These are phyloP conservation scores for Hymenoscyphus scutula DNA, from an alignment of 2,329 filamentous ascomycete genomes.

Conservation along the genomic window DNA sequence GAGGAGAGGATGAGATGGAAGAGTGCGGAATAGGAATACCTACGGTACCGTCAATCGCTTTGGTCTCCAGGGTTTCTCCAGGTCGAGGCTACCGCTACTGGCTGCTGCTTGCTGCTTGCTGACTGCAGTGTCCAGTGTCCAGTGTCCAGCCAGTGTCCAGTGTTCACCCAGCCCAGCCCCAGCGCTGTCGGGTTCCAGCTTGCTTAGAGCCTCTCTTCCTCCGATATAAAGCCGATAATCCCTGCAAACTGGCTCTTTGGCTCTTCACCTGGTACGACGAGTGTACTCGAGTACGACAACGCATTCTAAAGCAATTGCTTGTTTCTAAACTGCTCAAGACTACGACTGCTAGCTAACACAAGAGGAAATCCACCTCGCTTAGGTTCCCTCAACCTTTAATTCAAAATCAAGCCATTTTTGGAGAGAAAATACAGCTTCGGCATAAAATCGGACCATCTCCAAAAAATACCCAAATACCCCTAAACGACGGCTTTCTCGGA, in stretches of 20 bases:
- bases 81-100: neutral
- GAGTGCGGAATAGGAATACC: neutral
- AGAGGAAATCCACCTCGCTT: neutral
- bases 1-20: no score
- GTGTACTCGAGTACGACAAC: no score
- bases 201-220: no score
- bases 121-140: neutral
- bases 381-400: neutral
- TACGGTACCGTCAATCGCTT: neutral
- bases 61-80: neutral
- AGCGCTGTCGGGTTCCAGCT: no score
- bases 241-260: neutral
- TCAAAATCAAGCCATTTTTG: neutral
- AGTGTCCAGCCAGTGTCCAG: no score
- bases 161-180: no score
- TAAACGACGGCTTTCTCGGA: slow-evolving; percentile 11
- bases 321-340: neutral
- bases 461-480: neutral
- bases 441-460: neutral
- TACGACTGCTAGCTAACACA: neutral
- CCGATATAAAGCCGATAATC: no score
- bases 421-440: neutral
- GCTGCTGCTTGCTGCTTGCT: no score
- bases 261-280: neutral
- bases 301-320: no score